Evolutionary conservation across 2,329 filamentous ascomycete species (phyloP), one percentile per base, ranked within the genome.

Genomic region (Alternaria metachromatica): DNA sequence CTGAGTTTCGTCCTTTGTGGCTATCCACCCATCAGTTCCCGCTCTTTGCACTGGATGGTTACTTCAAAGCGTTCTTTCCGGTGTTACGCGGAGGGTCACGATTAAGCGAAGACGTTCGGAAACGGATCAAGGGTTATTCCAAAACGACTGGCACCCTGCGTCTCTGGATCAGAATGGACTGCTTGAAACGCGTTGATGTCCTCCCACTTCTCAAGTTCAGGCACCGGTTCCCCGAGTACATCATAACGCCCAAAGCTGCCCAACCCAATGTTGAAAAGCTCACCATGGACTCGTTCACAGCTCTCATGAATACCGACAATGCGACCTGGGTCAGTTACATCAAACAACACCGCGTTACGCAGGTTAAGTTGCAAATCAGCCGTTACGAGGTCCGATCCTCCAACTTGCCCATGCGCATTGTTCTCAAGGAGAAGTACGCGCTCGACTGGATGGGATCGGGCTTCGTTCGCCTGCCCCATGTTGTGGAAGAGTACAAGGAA

Each of bases 1-100:
- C 59, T 5, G 74, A 76, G 15, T 77, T 78, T 25, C 72, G 71
- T 18, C 64, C 66, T 3, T 62, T 64, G 21, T 78, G 74, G 72
- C 57, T 76, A n/a, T 61, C 67, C 1, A 64, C 58, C 0, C 68
- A 75, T 44, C 56, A 49, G 3, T 68, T 76, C n/a, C 68, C 67
- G 3, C 58, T 76, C 3, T 63, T 46, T 25, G 63, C 62, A 1
- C 15, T 73, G 2, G 51, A 63, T 3, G 51, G 53, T 0, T 77
- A 76, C 51, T 49, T 76, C 21, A 68, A 69, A 33, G 49, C 61
- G 21, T 76, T 76, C 64, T 72, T 65, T 41, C 70, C 69, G 3
- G 7, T 18, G 6, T 44, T 60, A 1, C 51, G 53, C 5, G 50
- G 60, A 11, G 18, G 44, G 26, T 6, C 55, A 23, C n/a, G 54